phyloP scores from a whole-genome alignment of 2,329 filamentous ascomycete genomes.

The Penicillium sp. region DNA sequence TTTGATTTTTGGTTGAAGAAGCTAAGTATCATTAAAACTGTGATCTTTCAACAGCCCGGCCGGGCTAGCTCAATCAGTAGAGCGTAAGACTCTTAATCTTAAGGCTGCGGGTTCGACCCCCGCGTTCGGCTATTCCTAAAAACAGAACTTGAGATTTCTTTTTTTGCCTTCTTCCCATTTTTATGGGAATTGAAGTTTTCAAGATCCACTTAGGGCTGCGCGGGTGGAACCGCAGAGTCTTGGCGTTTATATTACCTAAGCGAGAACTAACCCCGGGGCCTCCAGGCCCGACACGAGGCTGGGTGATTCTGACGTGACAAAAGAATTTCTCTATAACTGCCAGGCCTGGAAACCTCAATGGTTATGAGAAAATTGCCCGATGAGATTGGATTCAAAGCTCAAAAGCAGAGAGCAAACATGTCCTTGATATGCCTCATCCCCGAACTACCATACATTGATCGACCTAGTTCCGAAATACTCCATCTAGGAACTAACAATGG shows the following conservation, averaged over 20 bases:
- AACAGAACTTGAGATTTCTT: slow-evolving; percentile 8
- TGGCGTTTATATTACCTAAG: neutral
- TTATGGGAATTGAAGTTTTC: neutral
- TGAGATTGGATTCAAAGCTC: too few species aligned
- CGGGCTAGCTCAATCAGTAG: slow-evolving; percentile 45
- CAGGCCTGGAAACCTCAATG: too few species aligned
- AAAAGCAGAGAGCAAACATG: too few species aligned
- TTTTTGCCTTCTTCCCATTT: neutral
- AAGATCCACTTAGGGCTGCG: neutral
- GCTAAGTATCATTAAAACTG: neutral
- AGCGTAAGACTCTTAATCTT: slow-evolving; percentile 44
- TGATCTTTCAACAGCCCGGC: slow-evolving; percentile 16
- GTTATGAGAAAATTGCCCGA: too few species aligned
- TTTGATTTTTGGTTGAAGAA: neutral
- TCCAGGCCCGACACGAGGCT: too few species aligned
- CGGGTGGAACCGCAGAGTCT: neutral
- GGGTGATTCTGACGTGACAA: too few species aligned
- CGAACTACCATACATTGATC: too few species aligned
- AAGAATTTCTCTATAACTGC: too few species aligned
- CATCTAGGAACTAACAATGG: too few species aligned
- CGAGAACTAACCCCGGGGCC: neutral
- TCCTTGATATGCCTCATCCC: too few species aligned
- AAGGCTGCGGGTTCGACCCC: slow-evolving; percentile 39
- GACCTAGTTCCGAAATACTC: too few species aligned
- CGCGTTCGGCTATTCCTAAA: slow-evolving; percentile 33